Percentiles rank a stretch among this genome's conserved stretches.
phyloP scores from a whole-genome alignment of 169 alveolate genomes.

The Eimeria necatrix region DNA sequence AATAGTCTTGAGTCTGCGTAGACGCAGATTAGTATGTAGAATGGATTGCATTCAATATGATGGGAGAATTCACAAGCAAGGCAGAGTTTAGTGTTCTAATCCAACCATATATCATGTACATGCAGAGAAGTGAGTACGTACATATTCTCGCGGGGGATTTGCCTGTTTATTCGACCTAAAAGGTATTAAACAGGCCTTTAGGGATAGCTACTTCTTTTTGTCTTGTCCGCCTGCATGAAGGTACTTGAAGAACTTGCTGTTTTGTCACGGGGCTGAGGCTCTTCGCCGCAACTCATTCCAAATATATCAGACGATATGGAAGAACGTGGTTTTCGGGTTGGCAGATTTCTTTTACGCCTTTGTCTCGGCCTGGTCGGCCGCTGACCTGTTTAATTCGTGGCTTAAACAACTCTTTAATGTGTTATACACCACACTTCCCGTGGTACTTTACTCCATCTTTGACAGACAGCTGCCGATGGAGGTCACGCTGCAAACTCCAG shows the following conservation, averaged over 20 bases:
- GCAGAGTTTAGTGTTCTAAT: too few relatives aligned
- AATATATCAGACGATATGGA: conserved; percentile 85
- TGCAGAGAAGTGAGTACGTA: too few relatives aligned
- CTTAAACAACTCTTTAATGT: conserved; percentile 88
- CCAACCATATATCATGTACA: too few relatives aligned
- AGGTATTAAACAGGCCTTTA: too few relatives aligned
- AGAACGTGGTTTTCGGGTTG: conserved; percentile 77
- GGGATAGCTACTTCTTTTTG: too few relatives aligned
- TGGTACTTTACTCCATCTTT: conserved; percentile 87
- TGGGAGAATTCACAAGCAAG: too few relatives aligned
- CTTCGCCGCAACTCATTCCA: conserved; percentile 89
- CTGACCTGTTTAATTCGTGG: conserved; percentile 89
- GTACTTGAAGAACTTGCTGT: conserved; percentile 87
- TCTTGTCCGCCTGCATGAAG: conserved; percentile 41
- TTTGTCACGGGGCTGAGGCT: conserved; percentile 93
- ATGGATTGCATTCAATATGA: too few relatives aligned
- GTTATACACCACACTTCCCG: conserved; percentile 88
- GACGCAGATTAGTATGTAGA: too few relatives aligned
- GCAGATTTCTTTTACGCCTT: conserved; percentile 80
- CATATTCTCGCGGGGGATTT: too few relatives aligned
- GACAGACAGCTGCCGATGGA: conserved; percentile 90
- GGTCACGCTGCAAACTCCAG: conserved; percentile 86
- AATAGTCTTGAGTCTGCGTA: too few relatives aligned
- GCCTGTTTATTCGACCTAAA: too few relatives aligned
- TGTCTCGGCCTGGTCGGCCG: conserved; percentile 85